phyloP scores from a whole-genome alignment of 202 grass and related monocot genomes.

The Carex arenaria region DNA sequence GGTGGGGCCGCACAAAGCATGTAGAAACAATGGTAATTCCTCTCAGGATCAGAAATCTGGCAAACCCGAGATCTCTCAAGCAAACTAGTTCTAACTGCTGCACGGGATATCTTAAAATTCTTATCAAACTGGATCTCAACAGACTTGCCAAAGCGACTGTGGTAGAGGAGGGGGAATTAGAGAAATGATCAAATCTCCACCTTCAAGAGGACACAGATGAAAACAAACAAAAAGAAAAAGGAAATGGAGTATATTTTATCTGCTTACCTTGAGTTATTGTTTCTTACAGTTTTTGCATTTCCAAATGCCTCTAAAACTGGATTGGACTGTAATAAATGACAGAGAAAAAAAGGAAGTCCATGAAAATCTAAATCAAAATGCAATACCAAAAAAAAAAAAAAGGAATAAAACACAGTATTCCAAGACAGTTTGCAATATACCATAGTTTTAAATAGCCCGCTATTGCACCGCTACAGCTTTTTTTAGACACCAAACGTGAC shows the following conservation, averaged over 20 bases:
- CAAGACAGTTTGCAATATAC: background rate
- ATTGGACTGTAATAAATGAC: conserved; percentile 61
- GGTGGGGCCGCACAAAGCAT: conserved; percentile 79
- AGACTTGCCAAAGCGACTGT: conserved; percentile 88
- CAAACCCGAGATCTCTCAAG: conserved; percentile 92
- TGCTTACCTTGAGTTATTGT: conserved; percentile 92
- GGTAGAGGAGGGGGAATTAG: conserved; percentile 23
- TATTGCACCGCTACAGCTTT: too few species aligned
- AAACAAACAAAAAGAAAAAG: background rate
- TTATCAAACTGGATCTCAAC: conserved; percentile 95
- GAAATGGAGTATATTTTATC: background rate
- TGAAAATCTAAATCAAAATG: background rate
- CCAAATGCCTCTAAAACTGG: conserved; percentile 99
- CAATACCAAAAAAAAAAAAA: background rate
- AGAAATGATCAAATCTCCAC: conserved; percentile 16
- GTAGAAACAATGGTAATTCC: conserved; percentile 97
- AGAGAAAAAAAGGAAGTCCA: conserved; percentile 1
- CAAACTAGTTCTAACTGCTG: conserved; percentile 76
- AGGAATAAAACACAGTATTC: background rate
- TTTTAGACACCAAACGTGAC: too few species aligned
- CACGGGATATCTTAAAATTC: conserved; percentile 76
- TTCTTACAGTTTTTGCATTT: conserved; percentile 98
- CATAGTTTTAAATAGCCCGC: too few species aligned
- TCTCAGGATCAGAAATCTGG: conserved; percentile 77
- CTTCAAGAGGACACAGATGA: conserved; percentile 16